phyloP scores from a whole-genome alignment of 1,284 basidiomycete species.

The Earliella scabrosa region DNA sequence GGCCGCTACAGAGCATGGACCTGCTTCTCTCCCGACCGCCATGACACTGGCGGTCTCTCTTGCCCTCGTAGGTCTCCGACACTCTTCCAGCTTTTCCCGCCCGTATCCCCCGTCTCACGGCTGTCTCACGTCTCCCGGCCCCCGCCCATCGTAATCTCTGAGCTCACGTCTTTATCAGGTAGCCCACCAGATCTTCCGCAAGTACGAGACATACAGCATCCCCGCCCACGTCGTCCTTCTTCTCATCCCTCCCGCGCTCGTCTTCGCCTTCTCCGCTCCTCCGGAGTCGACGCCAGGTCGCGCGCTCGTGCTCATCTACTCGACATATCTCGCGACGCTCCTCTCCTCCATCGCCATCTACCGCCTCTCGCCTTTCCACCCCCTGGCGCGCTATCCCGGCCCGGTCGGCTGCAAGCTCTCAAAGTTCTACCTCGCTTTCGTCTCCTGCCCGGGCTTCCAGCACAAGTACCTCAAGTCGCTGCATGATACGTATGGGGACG shows the following conservation, averaged over 20 bases:
- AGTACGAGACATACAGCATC: neutral
- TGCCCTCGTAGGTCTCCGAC: too few species aligned
- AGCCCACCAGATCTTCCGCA: neutral
- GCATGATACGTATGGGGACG: constrained; percentile 34
- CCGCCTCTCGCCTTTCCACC: constrained; percentile 36
- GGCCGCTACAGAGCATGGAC: too few species aligned
- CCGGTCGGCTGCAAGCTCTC: constrained; percentile 31
- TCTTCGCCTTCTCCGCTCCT: neutral
- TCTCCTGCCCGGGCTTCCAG: constrained; percentile 23
- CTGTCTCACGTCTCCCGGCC: too few species aligned
- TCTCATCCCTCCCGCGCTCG: neutral
- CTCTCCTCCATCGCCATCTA: constrained; percentile 26
- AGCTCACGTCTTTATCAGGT: too few species aligned
- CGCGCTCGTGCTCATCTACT: too few species aligned
- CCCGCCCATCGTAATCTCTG: too few species aligned
- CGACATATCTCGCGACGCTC: constrained; percentile 6
- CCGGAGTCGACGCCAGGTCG: too few species aligned
- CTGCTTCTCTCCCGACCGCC: too few species aligned
- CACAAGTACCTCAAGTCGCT: constrained; percentile 28
- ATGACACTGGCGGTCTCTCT: too few species aligned
- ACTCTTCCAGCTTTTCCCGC: too few species aligned
- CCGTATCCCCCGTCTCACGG: too few species aligned
- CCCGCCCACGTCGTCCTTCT: neutral
- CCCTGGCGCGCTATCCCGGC: constrained; percentile 35
- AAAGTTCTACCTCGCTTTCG: constrained; percentile 27